Base-by-base conservation (phyloP, 2,329 filamentous ascomycete species). In the Alternaria infectoria region DNA sequence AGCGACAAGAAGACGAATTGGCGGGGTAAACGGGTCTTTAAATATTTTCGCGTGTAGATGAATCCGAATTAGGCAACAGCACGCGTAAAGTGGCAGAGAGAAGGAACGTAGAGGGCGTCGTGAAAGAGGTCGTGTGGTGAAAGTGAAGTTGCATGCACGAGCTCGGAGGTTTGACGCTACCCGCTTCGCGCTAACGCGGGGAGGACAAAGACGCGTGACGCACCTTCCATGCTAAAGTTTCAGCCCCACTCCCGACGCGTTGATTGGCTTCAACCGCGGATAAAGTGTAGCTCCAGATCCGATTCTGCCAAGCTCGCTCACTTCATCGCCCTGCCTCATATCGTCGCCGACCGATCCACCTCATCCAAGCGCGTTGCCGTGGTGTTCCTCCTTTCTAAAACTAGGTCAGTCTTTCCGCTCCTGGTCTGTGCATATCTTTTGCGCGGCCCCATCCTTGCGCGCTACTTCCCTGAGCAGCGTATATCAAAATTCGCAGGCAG, bases 331-430 rank as follows among this genome's bases (percentile, higher is more conserved):
- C 70, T 70, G 62, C 67, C 54, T 58, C 65, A 67, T 62, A 59
- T 55, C 65, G 62, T 65, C 67, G 61, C 69, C 65, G 71, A 65
- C 67, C 58, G 65, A 68, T 65, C 65, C 67, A 69, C 72, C 61
- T 67, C 64, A 70, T 69, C 66, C 63, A 69, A 68, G 63, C 67
- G 64, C 71, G 71, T 77, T 76, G 74, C 74, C 66, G 68, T 73
- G 72, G 72, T 69, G 62, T 68, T 40, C 56, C 49, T 58, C 49
- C 66, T 64, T 67, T 67, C 65, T 65, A 47, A 68, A 57, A 66
- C 61, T 64, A 66, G 60, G 62, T 72, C 64, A 72, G 67, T 70
- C 55, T 60, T 49, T 57, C 61, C 52, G 47, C 32, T 30, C 21
- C 23, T 66, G 62, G 68, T 69, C 73, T 69, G 69, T 70, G 74